Base-by-base conservation (phyloP, 2,329 filamentous ascomycete species). In the Xylariaceae sp. region DNA sequence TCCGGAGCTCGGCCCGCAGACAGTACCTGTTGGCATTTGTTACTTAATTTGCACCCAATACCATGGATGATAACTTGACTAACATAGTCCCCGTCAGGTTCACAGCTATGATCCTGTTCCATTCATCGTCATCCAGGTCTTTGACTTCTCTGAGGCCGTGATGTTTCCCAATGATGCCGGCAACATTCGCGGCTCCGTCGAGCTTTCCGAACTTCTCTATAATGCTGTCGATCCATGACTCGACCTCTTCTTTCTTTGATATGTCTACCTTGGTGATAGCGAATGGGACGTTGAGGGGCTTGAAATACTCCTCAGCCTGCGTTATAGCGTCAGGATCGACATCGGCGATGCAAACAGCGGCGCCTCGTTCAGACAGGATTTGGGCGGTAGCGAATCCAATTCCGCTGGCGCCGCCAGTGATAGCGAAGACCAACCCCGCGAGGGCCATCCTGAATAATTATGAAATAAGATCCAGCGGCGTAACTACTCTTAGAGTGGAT, bases 101-200 rank as follows among this genome's bases (percentile, higher is more conserved):
- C 40, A 81, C 73, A 6, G 71, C 73, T 29, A 82, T 79, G 53
- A 80, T 78, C 45, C 71, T 75, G 43, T 81, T 67, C 79, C 80
- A 82, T 52, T 80, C 78, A 26, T 75, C 74, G 52, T 81, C 79
- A 21, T 79, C 76, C 34, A 79, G 66, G 17, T 80, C 78, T 2
- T 71, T 70, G 16, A 81, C 69, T 1, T 75, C 61, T 47, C 73
- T 70, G 53, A 73, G 60, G 11, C 73, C 74, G 56, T 80, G 77
- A 43, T 76, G 69, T 61, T 74, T 75, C 41, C 78, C 79, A 60
- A 81, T 79, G 39, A 76, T 65, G 39, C 82, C 81, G 4, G 84
- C 84, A 7, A 82, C 75, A 51, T 87, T 85, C 9, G 79, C 82
- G 17, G 82, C 81, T 4, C 82, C 79, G 63, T 84, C 79, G 7